A percentile compares a stretch with the other conserved stretches of the same genome.
These are phyloP conservation scores for Plasmopara muralis DNA, from an alignment of 352 stramenopile genomes.

Conservation along the genomic window DNA sequence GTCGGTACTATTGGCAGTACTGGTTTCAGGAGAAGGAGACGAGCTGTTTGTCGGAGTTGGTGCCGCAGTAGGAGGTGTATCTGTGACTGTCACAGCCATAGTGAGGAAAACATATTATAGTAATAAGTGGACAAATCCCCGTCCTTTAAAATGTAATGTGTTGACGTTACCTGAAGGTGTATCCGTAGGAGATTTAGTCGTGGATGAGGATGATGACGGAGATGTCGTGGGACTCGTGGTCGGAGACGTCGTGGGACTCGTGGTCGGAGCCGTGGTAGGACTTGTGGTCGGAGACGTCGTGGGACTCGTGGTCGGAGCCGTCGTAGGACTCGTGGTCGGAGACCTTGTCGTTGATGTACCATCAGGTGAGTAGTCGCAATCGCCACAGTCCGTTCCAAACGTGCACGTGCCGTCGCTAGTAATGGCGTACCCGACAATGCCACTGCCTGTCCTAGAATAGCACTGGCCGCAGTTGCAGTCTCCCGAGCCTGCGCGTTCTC, in stretches of 20 bases:
- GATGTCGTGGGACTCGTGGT: not conserved
- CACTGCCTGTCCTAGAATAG: conserved; percentile 23
- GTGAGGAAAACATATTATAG: not conserved
- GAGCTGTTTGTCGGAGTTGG: conserved; percentile 13
- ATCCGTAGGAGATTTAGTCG: conserved; percentile 6
- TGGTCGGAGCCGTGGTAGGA: conserved; percentile 1
- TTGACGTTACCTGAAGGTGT: conserved; percentile 8
- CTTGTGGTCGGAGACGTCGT: not conserved
- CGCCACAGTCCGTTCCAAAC: conserved; percentile 29
- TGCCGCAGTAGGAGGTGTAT: conserved; percentile 15
- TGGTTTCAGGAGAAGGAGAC: not conserved
- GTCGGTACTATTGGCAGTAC: conserved; percentile 10
- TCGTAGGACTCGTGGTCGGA: conserved; percentile 8
- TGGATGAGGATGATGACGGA: conserved; percentile 10
- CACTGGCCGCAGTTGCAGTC: conserved; percentile 39
- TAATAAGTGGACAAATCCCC: not conserved
- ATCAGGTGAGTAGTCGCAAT: conserved; percentile 21
- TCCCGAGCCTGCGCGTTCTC: conserved; percentile 12
- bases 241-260: conserved; percentile 11
- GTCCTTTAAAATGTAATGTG: not conserved
- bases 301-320: not conserved
- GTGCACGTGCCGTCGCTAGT: conserved; percentile 24
- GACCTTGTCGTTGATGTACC: conserved; percentile 6
- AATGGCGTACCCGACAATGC: conserved; percentile 26
- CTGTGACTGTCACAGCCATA: conserved; percentile 13